Evolutionary conservation across 148 eudicot genomes (phyloP).

Genomic region (Arbutus unedo): DNA sequence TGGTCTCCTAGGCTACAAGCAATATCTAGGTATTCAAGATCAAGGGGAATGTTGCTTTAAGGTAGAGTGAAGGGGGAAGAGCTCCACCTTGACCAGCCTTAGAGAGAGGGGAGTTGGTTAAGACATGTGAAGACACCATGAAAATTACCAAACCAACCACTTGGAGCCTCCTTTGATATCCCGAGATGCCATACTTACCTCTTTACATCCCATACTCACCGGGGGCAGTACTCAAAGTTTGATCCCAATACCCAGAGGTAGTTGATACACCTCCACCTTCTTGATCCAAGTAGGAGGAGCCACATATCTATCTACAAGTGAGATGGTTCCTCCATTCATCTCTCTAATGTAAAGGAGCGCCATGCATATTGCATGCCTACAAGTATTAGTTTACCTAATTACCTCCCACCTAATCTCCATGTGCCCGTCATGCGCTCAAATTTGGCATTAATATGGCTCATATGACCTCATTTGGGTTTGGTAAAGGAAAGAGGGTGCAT

Average conservation of each 20-base stretch:
- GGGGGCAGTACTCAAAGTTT: not conserved
- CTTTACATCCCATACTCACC: not conserved
- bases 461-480: not conserved
- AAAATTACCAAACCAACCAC: not conserved
- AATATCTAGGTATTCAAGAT: not conserved
- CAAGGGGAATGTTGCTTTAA: not conserved
- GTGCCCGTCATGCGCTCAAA: not conserved
- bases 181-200: not conserved
- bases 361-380: not conserved
- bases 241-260: not conserved
- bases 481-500: not conserved
- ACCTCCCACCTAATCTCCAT: not conserved
- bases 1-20: not conserved
- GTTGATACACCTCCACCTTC: not conserved
- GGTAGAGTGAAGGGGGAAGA: not conserved
- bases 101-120: not conserved
- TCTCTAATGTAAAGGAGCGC: not conserved
- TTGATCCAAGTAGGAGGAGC: not conserved
- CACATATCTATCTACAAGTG: not conserved
- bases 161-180: not conserved
- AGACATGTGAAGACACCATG: not conserved
- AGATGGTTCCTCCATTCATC: not conserved
- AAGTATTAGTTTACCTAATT: not conserved
- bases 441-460: not conserved
- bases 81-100: not conserved